A percentile compares a stretch with the other conserved stretches of the same genome.
Conservation (phyloP, 2,329 filamentous ascomycete species). For the Aspergillus ruber region DNA sequence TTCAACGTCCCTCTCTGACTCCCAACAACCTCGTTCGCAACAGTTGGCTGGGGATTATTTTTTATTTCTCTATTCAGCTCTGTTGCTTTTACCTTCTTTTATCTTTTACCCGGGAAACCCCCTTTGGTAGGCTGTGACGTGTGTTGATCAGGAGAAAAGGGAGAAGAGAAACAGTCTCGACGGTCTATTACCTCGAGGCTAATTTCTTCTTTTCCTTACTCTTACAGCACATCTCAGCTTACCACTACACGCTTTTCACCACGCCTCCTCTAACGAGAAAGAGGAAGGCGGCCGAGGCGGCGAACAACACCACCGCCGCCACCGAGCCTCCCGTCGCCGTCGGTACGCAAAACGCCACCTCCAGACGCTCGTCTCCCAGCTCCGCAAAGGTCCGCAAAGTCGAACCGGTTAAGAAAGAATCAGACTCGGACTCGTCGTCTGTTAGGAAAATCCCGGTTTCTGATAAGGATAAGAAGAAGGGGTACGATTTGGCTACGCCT, state of each 20-base stretch:
- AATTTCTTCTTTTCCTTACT: slow-evolving; percentile 13
- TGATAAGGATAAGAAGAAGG: slow-evolving; percentile 15
- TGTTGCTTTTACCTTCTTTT: no score
- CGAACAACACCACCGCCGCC: slow-evolving; percentile 25
- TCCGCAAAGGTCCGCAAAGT: slow-evolving; percentile 12
- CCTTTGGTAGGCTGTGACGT: slow-evolving; percentile 10
- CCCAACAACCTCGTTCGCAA: no score
- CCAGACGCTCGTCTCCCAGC: slow-evolving; percentile 9
- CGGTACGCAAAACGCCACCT: slow-evolving; percentile 19
- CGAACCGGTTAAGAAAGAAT: slow-evolving; percentile 5
- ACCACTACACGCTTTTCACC: slow-evolving; percentile 30
- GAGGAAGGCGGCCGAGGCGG: slow-evolving; percentile 48
- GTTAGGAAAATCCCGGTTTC: slow-evolving; percentile 7
- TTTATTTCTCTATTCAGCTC: no score
- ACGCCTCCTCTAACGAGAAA: slow-evolving; percentile 50
- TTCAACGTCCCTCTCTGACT: no score
- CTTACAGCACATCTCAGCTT: slow-evolving; percentile 15
- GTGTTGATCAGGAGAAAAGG: slow-evolving; percentile 13
- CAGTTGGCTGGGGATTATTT: no score
- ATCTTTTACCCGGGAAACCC: no score
- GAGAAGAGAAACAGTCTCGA: slow-evolving; percentile 18
- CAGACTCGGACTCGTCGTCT: slow-evolving; percentile 5
- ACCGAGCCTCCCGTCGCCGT: slow-evolving; percentile 6
- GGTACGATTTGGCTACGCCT: slow-evolving; percentile 35
- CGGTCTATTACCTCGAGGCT: slow-evolving; percentile 11